These are phyloP conservation scores for Collybiopsis luxurians DNA, from an alignment of 768 basidiomycete genomes.

Conservation along the genomic window DNA sequence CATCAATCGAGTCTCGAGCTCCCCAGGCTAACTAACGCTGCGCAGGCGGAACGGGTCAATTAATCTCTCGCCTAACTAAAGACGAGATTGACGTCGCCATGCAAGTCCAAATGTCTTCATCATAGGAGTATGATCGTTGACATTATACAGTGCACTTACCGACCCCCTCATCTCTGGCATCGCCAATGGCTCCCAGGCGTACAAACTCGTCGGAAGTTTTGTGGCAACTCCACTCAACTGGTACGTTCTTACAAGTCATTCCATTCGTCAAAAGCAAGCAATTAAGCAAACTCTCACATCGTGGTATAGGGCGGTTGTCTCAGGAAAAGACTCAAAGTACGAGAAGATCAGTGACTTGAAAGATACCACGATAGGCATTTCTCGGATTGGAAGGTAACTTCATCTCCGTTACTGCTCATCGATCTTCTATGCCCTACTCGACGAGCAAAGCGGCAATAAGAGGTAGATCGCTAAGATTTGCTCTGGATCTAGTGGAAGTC, in stretches of 20 bases:
- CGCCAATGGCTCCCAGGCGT: constrained; percentile 82
- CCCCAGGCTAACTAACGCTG: background rate
- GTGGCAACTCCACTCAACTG: constrained; percentile 88
- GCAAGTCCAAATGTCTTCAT: constrained; percentile 41
- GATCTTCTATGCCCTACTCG: background rate
- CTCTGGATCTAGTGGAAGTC: constrained; percentile 59
- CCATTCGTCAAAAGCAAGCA: background rate
- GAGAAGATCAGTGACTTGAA: constrained; percentile 71
- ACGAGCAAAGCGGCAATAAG: too few species aligned
- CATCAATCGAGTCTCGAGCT: background rate
- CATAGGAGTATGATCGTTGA: too few species aligned
- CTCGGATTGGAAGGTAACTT: constrained; percentile 74
- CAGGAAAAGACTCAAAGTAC: constrained; percentile 72
- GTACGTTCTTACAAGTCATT: constrained; percentile 32
- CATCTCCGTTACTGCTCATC: too few species aligned
- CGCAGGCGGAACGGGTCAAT: constrained; percentile 80
- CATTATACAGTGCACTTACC: constrained; percentile 67
- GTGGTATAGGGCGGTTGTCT: constrained; percentile 80
- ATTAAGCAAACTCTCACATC: background rate
- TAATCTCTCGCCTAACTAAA: constrained; percentile 71
- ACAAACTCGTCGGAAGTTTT: constrained; percentile 91
- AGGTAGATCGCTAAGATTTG: background rate
- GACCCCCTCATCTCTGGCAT: constrained; percentile 91
- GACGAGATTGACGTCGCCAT: constrained; percentile 83
- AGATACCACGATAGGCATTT: constrained; percentile 86